A percentile compares a stretch with the other conserved stretches of the same genome.
These are phyloP conservation scores for Verticillium nubilum DNA, from an alignment of 2,329 filamentous ascomycete species.

Conservation along the genomic window DNA sequence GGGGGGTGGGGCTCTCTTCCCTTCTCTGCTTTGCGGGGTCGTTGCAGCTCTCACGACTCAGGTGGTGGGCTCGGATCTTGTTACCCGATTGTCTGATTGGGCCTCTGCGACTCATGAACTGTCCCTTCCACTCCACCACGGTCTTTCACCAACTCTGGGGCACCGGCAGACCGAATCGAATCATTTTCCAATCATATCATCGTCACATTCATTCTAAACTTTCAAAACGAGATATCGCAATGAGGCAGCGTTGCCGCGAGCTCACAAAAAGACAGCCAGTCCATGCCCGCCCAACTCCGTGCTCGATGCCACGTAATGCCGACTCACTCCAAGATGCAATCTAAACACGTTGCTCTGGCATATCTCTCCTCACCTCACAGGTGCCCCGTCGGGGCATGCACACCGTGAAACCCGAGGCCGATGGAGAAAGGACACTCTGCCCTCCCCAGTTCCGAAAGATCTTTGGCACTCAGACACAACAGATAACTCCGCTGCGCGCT, in stretches of 20 bases:
- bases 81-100: background rate
- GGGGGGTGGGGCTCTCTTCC: no score
- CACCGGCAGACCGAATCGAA: no score
- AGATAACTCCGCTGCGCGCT: conserved; percentile 55
- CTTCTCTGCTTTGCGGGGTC: no score
- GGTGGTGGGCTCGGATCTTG: background rate
- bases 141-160: background rate
- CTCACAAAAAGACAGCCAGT: background rate
- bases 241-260: background rate
- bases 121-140: background rate
- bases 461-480: conserved; percentile 57
- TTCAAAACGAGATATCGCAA: background rate
- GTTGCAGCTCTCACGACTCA: background rate
- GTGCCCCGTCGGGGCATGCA: conserved; percentile 27
- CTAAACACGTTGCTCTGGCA: no score
- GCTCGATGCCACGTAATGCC: background rate
- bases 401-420: conserved; percentile 61
- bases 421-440: conserved; percentile 58
- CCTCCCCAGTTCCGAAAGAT: conserved; percentile 58
- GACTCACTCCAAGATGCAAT: background rate
- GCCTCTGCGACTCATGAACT: background rate
- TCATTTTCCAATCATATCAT: background rate
- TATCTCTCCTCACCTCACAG: background rate
- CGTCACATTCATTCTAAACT: background rate
- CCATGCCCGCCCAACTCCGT: background rate